Evolutionary conservation across 2,329 filamentous ascomycete genomes (phyloP), one percentile per base, ranked within the genome.

Genomic region (Aureobasidium lini): DNA sequence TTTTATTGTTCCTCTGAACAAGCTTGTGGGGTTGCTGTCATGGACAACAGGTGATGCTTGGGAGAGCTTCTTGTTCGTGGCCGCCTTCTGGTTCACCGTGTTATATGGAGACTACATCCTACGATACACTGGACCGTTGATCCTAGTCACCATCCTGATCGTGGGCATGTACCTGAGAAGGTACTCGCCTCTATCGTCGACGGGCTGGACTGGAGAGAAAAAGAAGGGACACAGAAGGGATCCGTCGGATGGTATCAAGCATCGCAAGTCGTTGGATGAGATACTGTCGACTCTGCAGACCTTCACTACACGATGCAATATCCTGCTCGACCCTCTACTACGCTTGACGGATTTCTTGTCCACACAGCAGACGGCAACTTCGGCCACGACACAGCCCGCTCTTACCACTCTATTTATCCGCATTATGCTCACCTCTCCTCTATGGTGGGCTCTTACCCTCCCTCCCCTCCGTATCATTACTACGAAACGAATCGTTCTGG

Each of bases 1-100:
- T 0, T 97, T 96, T 71, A 79, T 99, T 7, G 78, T 96, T 7
- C 91, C 92, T 6, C 78, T 97, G 60, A 97, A 96, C 72, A 89
- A 88, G 69, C 74, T 95, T 15, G 87, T 83, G 2, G 94, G 93
- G 0, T 77, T 99, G 62, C 70, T 99, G 63, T 96, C 89, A 76
- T 99, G 94, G 94, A 96, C 90, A 8, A 92, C 88, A 0, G 88
- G 84, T 40, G 94, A 99, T 71, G 86, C 92, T 0, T 99, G 93
- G 93, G 91, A 97, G 78, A 96, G 92, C 78, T 99, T 97, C 70
- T 78, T 99, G 62, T 73, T 99, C 34, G 81, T 99, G 3, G 86
- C 86, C 16, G 81, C 77, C 34, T 99, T 96, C 70, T 99, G 94
- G 94, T 88, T 85, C 3, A 75, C 86, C 10, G 87, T 90, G 13